Evolutionary conservation across 805 yeast genomes (phyloP).

Genomic region (Saccharomyces kudriavzevii): DNA sequence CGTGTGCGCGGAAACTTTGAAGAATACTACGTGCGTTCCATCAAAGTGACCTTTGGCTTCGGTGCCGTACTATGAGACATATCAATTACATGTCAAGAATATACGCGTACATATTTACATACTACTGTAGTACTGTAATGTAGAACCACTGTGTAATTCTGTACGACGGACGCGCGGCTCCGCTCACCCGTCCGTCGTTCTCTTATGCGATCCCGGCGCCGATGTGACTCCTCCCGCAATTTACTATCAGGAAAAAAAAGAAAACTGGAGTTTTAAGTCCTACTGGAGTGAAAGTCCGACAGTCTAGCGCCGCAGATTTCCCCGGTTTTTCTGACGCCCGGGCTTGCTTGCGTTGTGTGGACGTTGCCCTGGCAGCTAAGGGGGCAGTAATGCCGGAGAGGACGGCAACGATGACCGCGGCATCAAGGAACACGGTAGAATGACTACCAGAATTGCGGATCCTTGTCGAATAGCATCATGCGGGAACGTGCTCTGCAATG

Average conservation of each 20-base stretch:
- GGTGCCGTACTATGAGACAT: constrained; percentile 68
- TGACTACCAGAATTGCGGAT: neutral
- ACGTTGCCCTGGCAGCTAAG: neutral
- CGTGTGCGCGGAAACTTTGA: constrained; percentile 76
- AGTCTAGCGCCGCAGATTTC: neutral
- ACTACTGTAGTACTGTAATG: neutral
- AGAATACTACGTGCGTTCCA: constrained; percentile 80
- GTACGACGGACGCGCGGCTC: neutral
- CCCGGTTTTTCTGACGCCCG: neutral
- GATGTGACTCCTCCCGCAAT: neutral
- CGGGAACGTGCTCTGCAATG: neutral
- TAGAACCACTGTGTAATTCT: neutral
- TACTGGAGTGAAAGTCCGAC: neutral
- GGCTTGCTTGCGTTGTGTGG: neutral
- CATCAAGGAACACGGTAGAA: neutral
- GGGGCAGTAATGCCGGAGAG: neutral
- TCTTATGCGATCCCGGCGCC: neutral
- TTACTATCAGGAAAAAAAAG: neutral
- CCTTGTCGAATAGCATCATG: neutral
- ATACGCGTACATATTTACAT: neutral
- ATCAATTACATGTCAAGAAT: neutral
- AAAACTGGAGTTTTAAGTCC: neutral
- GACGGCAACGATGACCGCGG: neutral
- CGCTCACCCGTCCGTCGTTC: neutral
- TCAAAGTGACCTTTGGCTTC: constrained; percentile 87